Evolutionary conservation across 768 basidiomycete species (phyloP), one percentile per base, ranked within the genome.

Genomic region (Coprinopsis sp.): DNA sequence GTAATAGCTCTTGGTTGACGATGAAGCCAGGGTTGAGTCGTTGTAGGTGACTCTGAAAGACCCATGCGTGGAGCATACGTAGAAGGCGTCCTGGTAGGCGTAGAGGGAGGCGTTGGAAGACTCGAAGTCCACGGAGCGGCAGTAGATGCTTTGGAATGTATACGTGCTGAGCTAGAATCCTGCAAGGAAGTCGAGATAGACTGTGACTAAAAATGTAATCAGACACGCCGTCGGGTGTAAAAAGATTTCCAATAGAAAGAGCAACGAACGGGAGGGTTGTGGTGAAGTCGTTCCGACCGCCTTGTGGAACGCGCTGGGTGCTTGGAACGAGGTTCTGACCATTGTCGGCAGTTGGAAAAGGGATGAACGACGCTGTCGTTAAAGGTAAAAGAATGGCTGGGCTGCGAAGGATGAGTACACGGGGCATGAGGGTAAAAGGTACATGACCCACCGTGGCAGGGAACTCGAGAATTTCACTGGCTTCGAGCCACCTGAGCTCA

Each of bases 21-120:
- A 52, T 75, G 73, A 37, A 77, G 65, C 75, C 75, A 77, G n/a
- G n/a, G n/a, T n/a, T n/a, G n/a, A n/a, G n/a, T n/a, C 54, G 74
- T 71, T 18, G 68, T 66, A 27, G 63, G 56, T 37, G 62, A 54
- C 36, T 49, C 51, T 33, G 33, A 2, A 27, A 37, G 7, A 6
- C 14, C 16, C 10, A 11, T 12, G 23, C 39, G 40, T 18, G n/a
- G n/a, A n/a, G n/a, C n/a, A n/a, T n/a, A n/a, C n/a, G 14, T 24
- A 28, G 31, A 49, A 46, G 31, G 47, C 23, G 43, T 58, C 40
- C 49, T 57, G 33, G 53, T 55, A 25, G 58, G 55, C 27, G 57
- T 52, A 27, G 56, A 57, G 33, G 54, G 56, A 29, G 58, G 55
- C 30, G 57, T 52, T 28, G 57, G 50, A 53, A 54, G 47, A 46